A percentile compares a stretch with the other conserved stretches of the same genome.
These are phyloP conservation scores for Beauveria asiatica DNA, from an alignment of 2,329 filamentous ascomycete species.

Conservation along the genomic window DNA sequence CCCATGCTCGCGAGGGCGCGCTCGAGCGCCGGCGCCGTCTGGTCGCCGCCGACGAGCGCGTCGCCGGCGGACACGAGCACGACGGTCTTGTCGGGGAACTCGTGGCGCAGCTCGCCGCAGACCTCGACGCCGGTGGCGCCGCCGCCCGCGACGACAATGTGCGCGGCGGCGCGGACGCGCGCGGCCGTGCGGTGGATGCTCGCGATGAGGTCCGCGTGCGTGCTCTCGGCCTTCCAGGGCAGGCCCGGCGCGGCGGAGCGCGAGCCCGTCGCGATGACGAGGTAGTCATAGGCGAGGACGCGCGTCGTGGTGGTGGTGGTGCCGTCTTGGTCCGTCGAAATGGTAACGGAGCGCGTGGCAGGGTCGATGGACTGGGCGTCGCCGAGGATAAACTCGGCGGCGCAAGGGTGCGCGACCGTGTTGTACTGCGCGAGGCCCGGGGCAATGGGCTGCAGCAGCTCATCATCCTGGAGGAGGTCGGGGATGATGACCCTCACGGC, in stretches of 20 bases:
- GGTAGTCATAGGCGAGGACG: slow-evolving; percentile 39
- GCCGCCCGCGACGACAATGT: slow-evolving; percentile 48
- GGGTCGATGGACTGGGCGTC: slow-evolving; percentile 34
- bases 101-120: slow-evolving; percentile 45
- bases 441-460: slow-evolving; percentile 41
- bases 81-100: slow-evolving; percentile 41
- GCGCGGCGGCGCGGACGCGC: slow-evolving; percentile 35
- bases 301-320: slow-evolving; percentile 18
- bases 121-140: slow-evolving; percentile 49
- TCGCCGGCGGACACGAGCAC: slow-evolving; percentile 35
- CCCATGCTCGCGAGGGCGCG: slow-evolving; percentile 44
- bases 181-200: slow-evolving; percentile 33
- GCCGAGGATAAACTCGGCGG: slow-evolving; percentile 45
- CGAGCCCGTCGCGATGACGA: slow-evolving; percentile 49
- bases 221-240: slow-evolving; percentile 45
- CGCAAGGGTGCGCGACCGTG: slow-evolving; percentile 19
- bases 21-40: slow-evolving; percentile 31
- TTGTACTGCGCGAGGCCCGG: slow-evolving; percentile 43
- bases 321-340: slow-evolving; percentile 21
- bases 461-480: slow-evolving; percentile 37
- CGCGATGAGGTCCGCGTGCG: slow-evolving; percentile 34
- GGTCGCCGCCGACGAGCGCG: slow-evolving; percentile 36
- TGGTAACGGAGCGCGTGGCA: slow-evolving; percentile 24
- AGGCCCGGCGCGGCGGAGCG: slow-evolving; percentile 29
- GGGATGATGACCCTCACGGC: slow-evolving; percentile 48